These are phyloP conservation scores for Pulveroboletus ravenelii DNA, from an alignment of 768 basidiomycete genomes.

Conservation along the genomic window DNA sequence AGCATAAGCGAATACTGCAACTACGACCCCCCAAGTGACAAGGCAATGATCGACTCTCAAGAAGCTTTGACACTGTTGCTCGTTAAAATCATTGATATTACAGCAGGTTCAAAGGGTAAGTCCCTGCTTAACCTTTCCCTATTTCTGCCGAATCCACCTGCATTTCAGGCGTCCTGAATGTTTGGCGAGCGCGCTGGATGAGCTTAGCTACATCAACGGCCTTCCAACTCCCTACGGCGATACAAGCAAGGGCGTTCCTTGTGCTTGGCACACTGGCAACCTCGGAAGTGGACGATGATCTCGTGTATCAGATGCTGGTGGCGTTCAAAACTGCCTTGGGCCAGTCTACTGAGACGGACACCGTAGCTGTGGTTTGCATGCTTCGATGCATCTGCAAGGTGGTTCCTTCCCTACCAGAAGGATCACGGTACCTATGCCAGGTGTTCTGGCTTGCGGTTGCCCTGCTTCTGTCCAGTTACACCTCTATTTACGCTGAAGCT, in stretches of 20 bases:
- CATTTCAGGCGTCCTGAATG: constrained; percentile 64
- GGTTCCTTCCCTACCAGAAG: constrained; percentile 60
- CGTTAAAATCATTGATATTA: constrained; percentile 55
- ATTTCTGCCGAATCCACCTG: constrained; percentile 7
- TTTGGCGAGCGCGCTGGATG: constrained; percentile 95
- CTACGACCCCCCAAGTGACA: constrained; percentile 50
- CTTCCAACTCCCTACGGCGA: constrained; percentile 82
- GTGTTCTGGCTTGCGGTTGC: constrained; percentile 89
- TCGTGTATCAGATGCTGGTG: constrained; percentile 89
- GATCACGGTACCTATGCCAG: constrained; percentile 67
- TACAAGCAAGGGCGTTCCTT: constrained; percentile 86
- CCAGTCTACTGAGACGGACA: constrained; percentile 66
- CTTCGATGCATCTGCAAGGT: constrained; percentile 79
- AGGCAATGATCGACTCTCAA: constrained; percentile 55
- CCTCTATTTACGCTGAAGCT: constrained; percentile 66
- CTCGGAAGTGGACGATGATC: constrained; percentile 86
- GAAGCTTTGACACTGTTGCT: constrained; percentile 65
- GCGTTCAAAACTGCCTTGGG: constrained; percentile 71
- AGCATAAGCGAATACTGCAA: constrained; percentile 65
- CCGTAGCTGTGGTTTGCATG: constrained; percentile 78
- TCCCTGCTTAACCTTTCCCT: neutral
- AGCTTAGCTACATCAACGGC: constrained; percentile 81
- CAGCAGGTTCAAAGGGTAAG: constrained; percentile 67
- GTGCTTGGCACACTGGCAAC: constrained; percentile 78
- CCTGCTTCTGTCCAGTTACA: constrained; percentile 72